Conservation (phyloP, 805 yeast genomes). For the Wickerhamiella qilinensis region DNA sequence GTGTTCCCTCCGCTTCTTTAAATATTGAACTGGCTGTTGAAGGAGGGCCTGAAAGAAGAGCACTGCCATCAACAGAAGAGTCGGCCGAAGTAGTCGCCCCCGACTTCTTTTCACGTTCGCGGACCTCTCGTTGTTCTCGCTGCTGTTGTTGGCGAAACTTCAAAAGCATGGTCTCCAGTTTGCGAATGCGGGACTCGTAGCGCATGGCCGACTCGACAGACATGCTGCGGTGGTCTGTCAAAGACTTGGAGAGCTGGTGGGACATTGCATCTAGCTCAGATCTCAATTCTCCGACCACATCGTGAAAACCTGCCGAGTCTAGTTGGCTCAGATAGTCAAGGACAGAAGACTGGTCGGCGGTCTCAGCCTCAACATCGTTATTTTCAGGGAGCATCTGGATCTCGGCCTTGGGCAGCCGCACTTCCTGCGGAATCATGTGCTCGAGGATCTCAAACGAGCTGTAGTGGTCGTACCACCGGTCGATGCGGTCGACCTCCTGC, state of each 20-base stretch:
- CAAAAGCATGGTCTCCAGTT: slow-evolving; percentile 25
- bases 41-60: too few relatives aligned
- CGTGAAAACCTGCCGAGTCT: slow-evolving; percentile 11
- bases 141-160: slow-evolving; percentile 6
- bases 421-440: slow-evolving; percentile 1
- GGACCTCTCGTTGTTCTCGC: slow-evolving; percentile 13
- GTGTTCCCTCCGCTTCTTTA: too few relatives aligned
- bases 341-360: too few relatives aligned
- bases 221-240: background rate
- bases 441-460: slow-evolving; percentile 6
- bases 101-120: background rate
- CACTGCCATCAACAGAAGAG: too few relatives aligned
- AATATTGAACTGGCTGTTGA: too few relatives aligned
- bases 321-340: slow-evolving; percentile 14
- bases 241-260: slow-evolving; percentile 10
- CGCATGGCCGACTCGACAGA: slow-evolving; percentile 15
- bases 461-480: slow-evolving; percentile 49
- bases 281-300: slow-evolving; percentile 15
- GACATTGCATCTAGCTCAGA: slow-evolving; percentile 19
- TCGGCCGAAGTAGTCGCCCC: too few relatives aligned
- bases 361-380: too few relatives aligned
- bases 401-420: slow-evolving; percentile 10
- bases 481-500: slow-evolving; percentile 27
- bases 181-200: slow-evolving; percentile 55
- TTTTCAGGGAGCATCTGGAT: slow-evolving; percentile 11